Percentiles rank a stretch among this genome's conserved stretches.
These are phyloP conservation scores for Cubamyces sp. DNA, from an alignment of 768 basidiomycete genomes.

Conservation along the genomic window DNA sequence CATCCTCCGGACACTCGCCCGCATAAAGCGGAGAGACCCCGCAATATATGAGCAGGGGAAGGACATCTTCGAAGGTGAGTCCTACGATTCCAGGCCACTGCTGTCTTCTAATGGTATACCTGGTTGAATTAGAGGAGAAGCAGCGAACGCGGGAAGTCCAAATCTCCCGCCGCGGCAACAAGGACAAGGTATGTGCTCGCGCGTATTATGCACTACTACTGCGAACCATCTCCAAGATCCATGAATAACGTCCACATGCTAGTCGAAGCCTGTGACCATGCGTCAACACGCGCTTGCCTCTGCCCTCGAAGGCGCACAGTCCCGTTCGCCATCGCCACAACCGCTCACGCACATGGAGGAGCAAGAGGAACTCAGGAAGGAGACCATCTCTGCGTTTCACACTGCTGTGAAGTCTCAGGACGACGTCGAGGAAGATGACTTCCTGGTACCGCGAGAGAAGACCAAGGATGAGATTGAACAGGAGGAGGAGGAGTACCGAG, in stretches of 20 bases:
- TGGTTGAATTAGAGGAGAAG: slow-evolving; percentile 72
- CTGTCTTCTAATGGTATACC: background rate
- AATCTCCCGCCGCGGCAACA: slow-evolving; percentile 32
- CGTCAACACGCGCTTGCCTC: slow-evolving; percentile 74
- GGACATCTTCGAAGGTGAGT: slow-evolving; percentile 80
- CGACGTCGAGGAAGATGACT: slow-evolving; percentile 55
- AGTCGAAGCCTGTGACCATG: slow-evolving; percentile 76
- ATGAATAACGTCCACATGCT: slow-evolving; percentile 1
- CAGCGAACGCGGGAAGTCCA: slow-evolving; percentile 46
- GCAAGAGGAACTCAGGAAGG: slow-evolving; percentile 71
- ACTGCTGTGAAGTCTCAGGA: slow-evolving; percentile 37
- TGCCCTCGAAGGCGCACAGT: slow-evolving; percentile 52
- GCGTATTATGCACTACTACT: background rate
- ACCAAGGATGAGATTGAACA: slow-evolving; percentile 73
- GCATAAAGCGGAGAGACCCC: slow-evolving; percentile 83
- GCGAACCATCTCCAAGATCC: slow-evolving; percentile 13
- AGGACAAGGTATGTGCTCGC: slow-evolving; percentile 53
- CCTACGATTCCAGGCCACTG: background rate
- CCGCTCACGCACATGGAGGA: slow-evolving; percentile 77
- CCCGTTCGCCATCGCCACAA: slow-evolving; percentile 57
- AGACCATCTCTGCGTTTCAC: slow-evolving; percentile 88
- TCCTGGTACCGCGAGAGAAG: slow-evolving; percentile 76
- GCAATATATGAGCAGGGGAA: slow-evolving; percentile 76
- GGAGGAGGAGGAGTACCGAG: slow-evolving; percentile 86
- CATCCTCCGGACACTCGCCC: slow-evolving; percentile 86